phyloP scores from a whole-genome alignment of 345 rosid species.

The Populus simonii region DNA sequence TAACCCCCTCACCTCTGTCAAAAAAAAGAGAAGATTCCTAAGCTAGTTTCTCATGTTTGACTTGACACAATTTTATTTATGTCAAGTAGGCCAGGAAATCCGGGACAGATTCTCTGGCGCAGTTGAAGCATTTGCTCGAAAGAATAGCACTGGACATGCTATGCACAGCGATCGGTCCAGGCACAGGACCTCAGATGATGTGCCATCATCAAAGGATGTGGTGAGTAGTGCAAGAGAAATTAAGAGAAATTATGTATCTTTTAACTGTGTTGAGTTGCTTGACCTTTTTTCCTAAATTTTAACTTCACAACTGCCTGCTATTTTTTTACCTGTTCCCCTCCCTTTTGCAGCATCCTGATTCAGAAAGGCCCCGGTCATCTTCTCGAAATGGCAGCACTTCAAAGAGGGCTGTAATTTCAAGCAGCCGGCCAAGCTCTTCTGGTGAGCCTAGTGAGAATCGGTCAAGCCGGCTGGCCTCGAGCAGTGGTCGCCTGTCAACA shows the following conservation, averaged over 20 bases:
- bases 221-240: constrained; percentile 32
- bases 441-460: constrained; percentile 70
- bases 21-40: not conserved
- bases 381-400: constrained; percentile 69
- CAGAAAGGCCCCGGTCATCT: constrained; percentile 50
- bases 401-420: constrained; percentile 57
- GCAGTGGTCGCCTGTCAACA: constrained; percentile 58
- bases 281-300: not conserved
- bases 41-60: constrained; percentile 5
- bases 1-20: not conserved
- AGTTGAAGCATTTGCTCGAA: constrained; percentile 66
- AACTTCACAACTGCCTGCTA: not conserved
- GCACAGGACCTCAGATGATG: constrained; percentile 54
- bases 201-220: constrained; percentile 50
- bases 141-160: constrained; percentile 43
- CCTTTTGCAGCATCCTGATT: constrained; percentile 44
- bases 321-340: not conserved
- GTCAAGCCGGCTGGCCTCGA: constrained; percentile 58
- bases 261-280: not conserved
- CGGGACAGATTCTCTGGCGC: constrained; percentile 67
- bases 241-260: not conserved
- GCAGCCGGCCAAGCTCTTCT: constrained; percentile 68
- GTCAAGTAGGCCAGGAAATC: constrained; percentile 51
- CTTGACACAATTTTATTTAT: constrained; percentile 10
- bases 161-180: constrained; percentile 46